Evolutionary conservation across 805 yeast species (phyloP).

Genomic region (Saccharomycodes ludwigii): DNA sequence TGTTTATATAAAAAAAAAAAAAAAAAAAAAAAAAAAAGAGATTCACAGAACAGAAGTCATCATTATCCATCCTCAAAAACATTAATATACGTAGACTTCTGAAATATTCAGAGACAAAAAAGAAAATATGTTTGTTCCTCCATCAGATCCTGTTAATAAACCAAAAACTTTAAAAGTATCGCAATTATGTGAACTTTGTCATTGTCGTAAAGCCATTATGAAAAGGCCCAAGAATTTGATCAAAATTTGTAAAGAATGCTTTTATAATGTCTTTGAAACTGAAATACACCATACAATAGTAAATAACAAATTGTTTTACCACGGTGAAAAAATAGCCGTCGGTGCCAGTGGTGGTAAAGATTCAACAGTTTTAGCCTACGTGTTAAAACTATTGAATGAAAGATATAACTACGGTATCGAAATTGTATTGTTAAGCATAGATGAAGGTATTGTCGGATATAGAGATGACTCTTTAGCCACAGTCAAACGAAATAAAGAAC

Average conservation of each 20-base stretch:
- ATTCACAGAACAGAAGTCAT: not conserved
- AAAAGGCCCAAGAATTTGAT: constrained; percentile 87
- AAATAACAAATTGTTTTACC: constrained; percentile 51
- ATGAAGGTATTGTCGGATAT: constrained; percentile 95
- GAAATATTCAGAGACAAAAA: not conserved
- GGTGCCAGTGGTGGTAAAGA: constrained; percentile 99
- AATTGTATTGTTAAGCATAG: constrained; percentile 73
- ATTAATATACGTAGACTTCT: no score
- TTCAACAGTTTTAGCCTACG: constrained; percentile 86
- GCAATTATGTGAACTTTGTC: constrained; percentile 73
- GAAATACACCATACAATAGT: constrained; percentile 88
- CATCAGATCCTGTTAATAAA: constrained; percentile 22
- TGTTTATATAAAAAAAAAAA: constrained; percentile 3
- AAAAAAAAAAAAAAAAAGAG: constrained; percentile 1
- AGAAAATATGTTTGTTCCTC: constrained; percentile 15
- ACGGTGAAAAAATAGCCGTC: constrained; percentile 84
- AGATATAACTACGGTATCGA: constrained; percentile 80
- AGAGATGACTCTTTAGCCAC: constrained; percentile 96
- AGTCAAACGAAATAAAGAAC: constrained; percentile 82
- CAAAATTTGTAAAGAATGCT: constrained; percentile 83
- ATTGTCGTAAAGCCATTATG: constrained; percentile 69
- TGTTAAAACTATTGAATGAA: constrained; percentile 78
- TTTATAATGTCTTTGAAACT: constrained; percentile 81
- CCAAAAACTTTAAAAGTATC: constrained; percentile 21
- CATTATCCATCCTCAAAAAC: constrained; percentile 12